A percentile compares a stretch with the other conserved stretches of the same genome.
phyloP scores from a whole-genome alignment of 148 eudicot genomes.

The Drosera capensis region DNA sequence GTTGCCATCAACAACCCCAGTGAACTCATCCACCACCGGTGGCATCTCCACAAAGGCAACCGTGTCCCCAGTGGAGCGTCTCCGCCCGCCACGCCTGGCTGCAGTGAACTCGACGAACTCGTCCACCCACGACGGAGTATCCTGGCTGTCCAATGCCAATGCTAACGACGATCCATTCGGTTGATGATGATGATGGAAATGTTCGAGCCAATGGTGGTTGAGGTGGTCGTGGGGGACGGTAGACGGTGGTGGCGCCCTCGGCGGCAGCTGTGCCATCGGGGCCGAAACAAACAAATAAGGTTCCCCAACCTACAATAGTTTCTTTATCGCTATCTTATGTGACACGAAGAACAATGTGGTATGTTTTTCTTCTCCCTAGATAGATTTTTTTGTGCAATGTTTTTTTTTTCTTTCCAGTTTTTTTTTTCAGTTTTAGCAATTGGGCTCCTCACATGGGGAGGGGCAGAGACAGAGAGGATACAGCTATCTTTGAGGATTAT shows the following conservation, averaged over 20 bases:
- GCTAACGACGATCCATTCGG: neutral
- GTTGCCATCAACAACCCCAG: conserved; percentile 14
- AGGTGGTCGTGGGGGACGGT: conserved; percentile 11
- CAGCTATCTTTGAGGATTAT: too few relatives aligned
- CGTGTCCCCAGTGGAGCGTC: conserved; percentile 55
- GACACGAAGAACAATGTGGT: too few relatives aligned
- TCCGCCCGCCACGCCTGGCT: conserved; percentile 44
- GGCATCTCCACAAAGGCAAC: conserved; percentile 35
- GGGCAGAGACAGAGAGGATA: too few relatives aligned
- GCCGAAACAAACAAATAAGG: too few relatives aligned
- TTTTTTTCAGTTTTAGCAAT: too few relatives aligned
- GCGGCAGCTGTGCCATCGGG: conserved; percentile 72
- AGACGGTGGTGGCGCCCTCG: conserved; percentile 52
- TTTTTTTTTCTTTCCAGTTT: too few relatives aligned
- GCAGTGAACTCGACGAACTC: conserved; percentile 73
- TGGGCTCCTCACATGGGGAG: too few relatives aligned
- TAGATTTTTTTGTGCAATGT: too few relatives aligned
- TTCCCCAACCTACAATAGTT: too few relatives aligned
- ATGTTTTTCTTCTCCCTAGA: too few relatives aligned
- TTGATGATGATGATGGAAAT: neutral
- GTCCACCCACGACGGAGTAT: conserved; percentile 42
- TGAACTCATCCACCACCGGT: conserved; percentile 6
- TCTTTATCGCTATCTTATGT: too few relatives aligned
- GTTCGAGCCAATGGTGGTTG: neutral
- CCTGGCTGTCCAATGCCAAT: neutral